Evolutionary conservation across 352 stramenopile species (phyloP).

Genomic region (Thraustochytrium sp.): DNA sequence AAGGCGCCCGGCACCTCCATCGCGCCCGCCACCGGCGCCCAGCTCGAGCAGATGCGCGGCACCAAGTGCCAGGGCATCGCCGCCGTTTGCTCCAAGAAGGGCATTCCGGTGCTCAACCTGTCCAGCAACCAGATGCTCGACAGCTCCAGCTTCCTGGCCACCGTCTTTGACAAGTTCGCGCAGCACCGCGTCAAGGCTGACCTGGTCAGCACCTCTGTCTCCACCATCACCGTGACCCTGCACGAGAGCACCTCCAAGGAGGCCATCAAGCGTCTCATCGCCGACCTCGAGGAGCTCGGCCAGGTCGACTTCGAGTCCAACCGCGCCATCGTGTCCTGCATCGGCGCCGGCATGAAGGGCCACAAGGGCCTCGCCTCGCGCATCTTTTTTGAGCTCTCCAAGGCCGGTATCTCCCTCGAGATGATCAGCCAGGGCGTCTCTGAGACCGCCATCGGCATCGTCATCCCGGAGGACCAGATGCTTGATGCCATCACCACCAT

Average conservation of each 20-base stretch:
- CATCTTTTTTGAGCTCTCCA: constrained; percentile 30
- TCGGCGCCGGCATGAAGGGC: constrained; percentile 34
- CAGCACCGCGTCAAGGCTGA: constrained; percentile 36
- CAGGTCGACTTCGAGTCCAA: constrained; percentile 26
- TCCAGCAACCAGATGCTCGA: constrained; percentile 36
- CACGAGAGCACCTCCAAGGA: constrained; percentile 30
- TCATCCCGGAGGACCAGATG: constrained; percentile 26
- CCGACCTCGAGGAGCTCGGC: constrained; percentile 37
- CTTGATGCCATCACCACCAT: constrained; percentile 42
- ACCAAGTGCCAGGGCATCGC: constrained; percentile 32
- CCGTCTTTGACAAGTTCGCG: constrained; percentile 44
- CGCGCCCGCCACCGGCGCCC: background rate
- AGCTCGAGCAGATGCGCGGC: constrained; percentile 15
- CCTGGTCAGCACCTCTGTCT: constrained; percentile 36
- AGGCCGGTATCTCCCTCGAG: constrained; percentile 37
- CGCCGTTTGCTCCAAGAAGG: constrained; percentile 45
- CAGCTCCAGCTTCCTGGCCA: constrained; percentile 30
- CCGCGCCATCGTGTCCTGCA: constrained; percentile 41
- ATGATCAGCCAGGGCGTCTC: constrained; percentile 44
- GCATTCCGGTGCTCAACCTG: constrained; percentile 35
- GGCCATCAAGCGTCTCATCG: constrained; percentile 17
- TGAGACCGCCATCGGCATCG: constrained; percentile 45
- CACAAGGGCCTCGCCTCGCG: constrained; percentile 37
- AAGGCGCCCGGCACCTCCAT: constrained; percentile 27
- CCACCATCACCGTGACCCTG: constrained; percentile 42